Conservation (phyloP, 768 basidiomycete genomes). For the Pleurotus cornucopiae region DNA sequence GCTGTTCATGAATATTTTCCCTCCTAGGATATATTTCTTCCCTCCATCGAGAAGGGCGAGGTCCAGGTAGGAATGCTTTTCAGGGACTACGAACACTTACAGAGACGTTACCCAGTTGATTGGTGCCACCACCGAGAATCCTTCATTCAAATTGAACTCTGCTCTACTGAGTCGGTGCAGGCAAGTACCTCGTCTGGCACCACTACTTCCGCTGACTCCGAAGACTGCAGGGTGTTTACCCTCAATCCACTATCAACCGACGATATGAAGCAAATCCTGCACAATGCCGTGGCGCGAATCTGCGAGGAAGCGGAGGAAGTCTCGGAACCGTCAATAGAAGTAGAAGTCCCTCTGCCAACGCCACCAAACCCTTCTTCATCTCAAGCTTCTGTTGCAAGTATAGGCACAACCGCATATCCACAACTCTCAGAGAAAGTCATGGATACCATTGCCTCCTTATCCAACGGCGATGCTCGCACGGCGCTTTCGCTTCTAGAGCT, state of each 20-base stretch:
- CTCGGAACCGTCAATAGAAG: neutral
- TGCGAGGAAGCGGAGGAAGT: conserved; percentile 8
- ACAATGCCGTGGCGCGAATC: conserved; percentile 38
- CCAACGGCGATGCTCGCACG: conserved; percentile 70
- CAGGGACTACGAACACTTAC: too few species aligned
- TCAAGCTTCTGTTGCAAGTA: conserved; percentile 8
- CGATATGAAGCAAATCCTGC: conserved; percentile 56
- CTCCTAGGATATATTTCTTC: conserved; percentile 71
- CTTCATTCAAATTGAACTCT: conserved; percentile 76
- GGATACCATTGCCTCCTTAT: conserved; percentile 45
- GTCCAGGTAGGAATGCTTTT: conserved; percentile 44
- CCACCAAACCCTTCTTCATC: conserved; percentile 3
- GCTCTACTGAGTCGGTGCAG: conserved; percentile 75
- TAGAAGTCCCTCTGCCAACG: conserved; percentile 1
- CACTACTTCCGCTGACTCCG: conserved; percentile 11
- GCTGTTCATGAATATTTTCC: conserved; percentile 4
- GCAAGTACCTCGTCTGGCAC: conserved; percentile 31
- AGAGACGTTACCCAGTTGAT: conserved; percentile 41
- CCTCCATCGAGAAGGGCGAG: conserved; percentile 74
- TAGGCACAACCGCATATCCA: conserved; percentile 16
- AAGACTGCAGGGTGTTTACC: conserved; percentile 59
- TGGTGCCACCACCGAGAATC: conserved; percentile 88
- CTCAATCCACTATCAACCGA: conserved; percentile 63
- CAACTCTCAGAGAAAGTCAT: conserved; percentile 46
- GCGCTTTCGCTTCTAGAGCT: conserved; percentile 78